Percentiles rank a stretch among this genome's conserved stretches.
phyloP scores from a whole-genome alignment of 208 protist species.

The Trypanosoma melophagium region DNA sequence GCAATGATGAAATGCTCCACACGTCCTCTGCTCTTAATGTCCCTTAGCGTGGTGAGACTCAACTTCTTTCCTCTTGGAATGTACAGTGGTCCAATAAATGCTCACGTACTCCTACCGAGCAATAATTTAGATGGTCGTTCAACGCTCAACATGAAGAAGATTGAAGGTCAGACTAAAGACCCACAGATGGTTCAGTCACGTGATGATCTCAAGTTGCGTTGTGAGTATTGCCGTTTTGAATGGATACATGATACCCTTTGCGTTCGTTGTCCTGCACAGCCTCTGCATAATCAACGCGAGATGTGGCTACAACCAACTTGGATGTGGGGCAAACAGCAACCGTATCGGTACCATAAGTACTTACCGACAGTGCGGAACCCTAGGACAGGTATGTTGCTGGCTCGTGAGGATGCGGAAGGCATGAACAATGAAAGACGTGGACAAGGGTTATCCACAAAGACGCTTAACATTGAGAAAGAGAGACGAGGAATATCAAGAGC shows the following conservation, averaged over 20 bases:
- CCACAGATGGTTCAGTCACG: conserved; percentile 49
- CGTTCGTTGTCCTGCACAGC: conserved; percentile 73
- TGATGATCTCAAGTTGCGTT: conserved; percentile 72
- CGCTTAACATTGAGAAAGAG: conserved; percentile 58
- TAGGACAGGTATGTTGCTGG: conserved; percentile 66
- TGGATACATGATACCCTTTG: conserved; percentile 83
- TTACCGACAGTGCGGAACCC: conserved; percentile 74
- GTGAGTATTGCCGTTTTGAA: conserved; percentile 71
- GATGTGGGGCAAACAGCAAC: conserved; percentile 87
- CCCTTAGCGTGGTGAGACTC: conserved; percentile 18
- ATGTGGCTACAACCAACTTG: conserved; percentile 85
- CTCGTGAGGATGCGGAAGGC: conserved; percentile 72
- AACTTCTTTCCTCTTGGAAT: conserved; percentile 82
- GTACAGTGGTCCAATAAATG: conserved; percentile 66
- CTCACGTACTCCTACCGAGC: conserved; percentile 44
- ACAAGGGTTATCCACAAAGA: conserved; percentile 77
- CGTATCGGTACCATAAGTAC: conserved; percentile 85
- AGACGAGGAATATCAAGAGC: conserved; percentile 65
- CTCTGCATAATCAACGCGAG: conserved; percentile 76
- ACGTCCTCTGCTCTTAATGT: conserved; percentile 16
- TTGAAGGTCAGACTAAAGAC: conserved; percentile 59
- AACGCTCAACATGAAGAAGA: conserved; percentile 65
- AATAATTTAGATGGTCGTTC: conserved; percentile 69
- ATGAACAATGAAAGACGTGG: conserved; percentile 87
- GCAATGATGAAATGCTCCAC: conserved; percentile 20